Evolutionary conservation across 345 rosid genomes (phyloP).

Genomic region (Linum usitatissimum): DNA sequence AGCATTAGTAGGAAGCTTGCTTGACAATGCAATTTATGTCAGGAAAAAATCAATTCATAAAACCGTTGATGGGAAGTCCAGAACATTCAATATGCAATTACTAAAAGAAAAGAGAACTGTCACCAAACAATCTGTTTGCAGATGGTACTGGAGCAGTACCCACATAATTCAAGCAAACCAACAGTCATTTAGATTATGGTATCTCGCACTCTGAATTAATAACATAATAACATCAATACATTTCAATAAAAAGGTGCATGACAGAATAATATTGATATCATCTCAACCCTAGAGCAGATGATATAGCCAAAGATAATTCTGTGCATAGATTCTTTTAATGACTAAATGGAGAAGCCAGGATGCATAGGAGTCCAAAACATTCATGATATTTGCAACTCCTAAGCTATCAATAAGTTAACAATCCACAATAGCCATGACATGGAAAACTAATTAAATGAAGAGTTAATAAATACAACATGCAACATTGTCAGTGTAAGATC

Average conservation of each 20-base stretch:
- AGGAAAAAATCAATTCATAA: background rate
- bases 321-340: background rate
- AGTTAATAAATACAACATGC: background rate
- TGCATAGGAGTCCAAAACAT: background rate
- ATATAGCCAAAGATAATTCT: background rate
- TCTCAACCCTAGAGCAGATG: background rate
- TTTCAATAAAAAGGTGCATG: background rate
- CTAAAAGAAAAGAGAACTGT: too few species aligned
- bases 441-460: background rate
- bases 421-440: background rate
- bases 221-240: too few species aligned
- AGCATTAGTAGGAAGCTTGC: background rate
- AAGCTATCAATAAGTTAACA: background rate
- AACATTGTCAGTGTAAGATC: background rate
- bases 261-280: background rate
- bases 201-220: too few species aligned
- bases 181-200: too few species aligned
- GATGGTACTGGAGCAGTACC: too few species aligned
- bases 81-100: too few species aligned
- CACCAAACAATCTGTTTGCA: too few species aligned
- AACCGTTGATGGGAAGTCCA: too few species aligned
- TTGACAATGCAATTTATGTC: background rate
- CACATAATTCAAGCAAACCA: too few species aligned
- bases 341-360: background rate
- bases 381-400: background rate